These are phyloP conservation scores for Sarocladiaceae sp. DNA, from an alignment of 2,329 filamentous ascomycete genomes.

Conservation along the genomic window DNA sequence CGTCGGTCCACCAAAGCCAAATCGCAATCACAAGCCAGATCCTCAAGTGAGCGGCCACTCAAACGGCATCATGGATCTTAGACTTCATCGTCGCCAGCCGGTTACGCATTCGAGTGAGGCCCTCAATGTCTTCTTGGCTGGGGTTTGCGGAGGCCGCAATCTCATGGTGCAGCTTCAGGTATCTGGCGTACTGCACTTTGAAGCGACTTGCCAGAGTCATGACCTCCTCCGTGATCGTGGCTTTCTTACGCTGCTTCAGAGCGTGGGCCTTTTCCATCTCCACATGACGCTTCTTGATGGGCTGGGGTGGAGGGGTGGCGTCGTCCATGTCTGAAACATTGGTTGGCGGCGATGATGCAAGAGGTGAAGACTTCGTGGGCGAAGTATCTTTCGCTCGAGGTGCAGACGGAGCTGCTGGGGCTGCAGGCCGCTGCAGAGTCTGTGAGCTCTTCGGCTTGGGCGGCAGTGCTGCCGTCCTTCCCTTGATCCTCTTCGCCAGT, in stretches of 20 bases:
- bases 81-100: conserved; percentile 53
- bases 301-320: conserved; percentile 19
- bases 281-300: conserved; percentile 40
- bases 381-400: conserved; percentile 50
- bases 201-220: conserved; percentile 52
- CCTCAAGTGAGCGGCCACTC: not conserved
- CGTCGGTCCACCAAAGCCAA: too few species aligned
- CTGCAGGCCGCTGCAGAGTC: conserved; percentile 1
- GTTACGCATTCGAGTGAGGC: conserved; percentile 50
- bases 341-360: conserved; percentile 62
- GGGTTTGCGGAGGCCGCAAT: conserved; percentile 47
- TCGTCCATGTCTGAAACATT: conserved; percentile 60
- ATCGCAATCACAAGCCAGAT: conserved; percentile 9
- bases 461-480: not conserved
- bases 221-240: conserved; percentile 32
- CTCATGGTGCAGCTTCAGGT: conserved; percentile 53
- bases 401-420: not conserved
- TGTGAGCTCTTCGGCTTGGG: conserved; percentile 2
- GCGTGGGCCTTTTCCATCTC: conserved; percentile 19
- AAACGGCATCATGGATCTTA: conserved; percentile 43
- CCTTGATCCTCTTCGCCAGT: conserved; percentile 53
- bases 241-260: conserved; percentile 24
- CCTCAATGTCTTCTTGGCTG: conserved; percentile 43
- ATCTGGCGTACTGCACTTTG: conserved; percentile 52
- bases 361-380: conserved; percentile 58